These are phyloP conservation scores for Vigna reflexopilosa DNA, from an alignment of 306 rosid genomes.

Conservation along the genomic window DNA sequence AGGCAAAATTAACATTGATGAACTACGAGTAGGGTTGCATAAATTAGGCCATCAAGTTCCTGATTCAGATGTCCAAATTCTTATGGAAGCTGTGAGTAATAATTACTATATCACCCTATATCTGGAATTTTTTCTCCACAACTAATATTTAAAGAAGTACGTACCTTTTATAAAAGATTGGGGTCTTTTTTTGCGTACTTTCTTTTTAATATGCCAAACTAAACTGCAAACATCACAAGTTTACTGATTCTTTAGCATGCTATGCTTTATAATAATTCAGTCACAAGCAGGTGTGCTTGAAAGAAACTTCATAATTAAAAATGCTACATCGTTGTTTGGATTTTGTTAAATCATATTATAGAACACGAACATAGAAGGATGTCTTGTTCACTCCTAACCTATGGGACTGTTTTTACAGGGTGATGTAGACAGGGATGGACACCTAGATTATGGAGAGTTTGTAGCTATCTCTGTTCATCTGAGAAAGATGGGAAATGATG, in stretches of 20 bases:
- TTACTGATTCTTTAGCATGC: background rate
- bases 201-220: constrained; percentile 19
- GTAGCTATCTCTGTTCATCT: constrained; percentile 92
- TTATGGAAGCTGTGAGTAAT: constrained; percentile 94
- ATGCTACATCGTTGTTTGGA: background rate
- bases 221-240: background rate
- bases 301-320: constrained; percentile 15
- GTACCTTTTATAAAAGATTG: constrained; percentile 18
- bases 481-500: constrained; percentile 77
- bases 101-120: constrained; percentile 21
- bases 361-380: background rate
- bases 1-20: constrained; percentile 85
- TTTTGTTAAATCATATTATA: background rate
- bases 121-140: constrained; percentile 25
- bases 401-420: constrained; percentile 69
- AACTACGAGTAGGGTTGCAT: constrained; percentile 79
- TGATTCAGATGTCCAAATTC: constrained; percentile 74
- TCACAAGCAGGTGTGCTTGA: background rate
- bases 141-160: background rate
- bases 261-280: constrained; percentile 4
- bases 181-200: background rate
- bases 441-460: constrained; percentile 84
- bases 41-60: constrained; percentile 86
- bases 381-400: constrained; percentile 34
- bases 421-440: constrained; percentile 85